phyloP scores from a whole-genome alignment of 139 green algal species.

The Tetradesmus obliquus region DNA sequence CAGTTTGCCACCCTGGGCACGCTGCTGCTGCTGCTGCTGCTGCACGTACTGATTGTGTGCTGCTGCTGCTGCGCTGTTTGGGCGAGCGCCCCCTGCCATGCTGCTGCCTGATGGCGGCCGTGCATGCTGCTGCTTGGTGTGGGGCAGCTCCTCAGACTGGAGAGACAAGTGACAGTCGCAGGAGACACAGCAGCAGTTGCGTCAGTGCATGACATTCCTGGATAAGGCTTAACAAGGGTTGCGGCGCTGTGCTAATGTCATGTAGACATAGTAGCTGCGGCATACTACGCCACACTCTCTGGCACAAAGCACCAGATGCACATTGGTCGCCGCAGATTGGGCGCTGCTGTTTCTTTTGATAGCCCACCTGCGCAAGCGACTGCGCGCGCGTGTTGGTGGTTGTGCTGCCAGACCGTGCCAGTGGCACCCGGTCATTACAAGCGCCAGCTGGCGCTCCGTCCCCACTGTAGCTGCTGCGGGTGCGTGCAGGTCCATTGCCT shows the following conservation, averaged over 20 bases:
- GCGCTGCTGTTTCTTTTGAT: neutral
- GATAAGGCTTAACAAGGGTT: too few relatives aligned
- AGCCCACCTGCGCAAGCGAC: neutral
- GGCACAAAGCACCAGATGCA: neutral
- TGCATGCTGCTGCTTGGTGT: neutral
- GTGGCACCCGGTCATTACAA: neutral
- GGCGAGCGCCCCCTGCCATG: neutral
- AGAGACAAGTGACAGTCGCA: neutral
- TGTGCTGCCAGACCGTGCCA: conserved; percentile 17
- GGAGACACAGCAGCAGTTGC: neutral
- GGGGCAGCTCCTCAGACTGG: conserved; percentile 22
- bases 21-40: neutral
- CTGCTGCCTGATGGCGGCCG: conserved; percentile 20
- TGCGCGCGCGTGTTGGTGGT: conserved; percentile 6
- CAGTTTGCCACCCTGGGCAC: neutral
- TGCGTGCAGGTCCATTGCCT: conserved; percentile 1
- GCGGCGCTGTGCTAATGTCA: too few relatives aligned
- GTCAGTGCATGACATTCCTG: too few relatives aligned
- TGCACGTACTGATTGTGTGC: neutral
- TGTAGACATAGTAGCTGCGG: too few relatives aligned
- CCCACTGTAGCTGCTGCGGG: conserved; percentile 39
- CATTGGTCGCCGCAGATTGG: neutral
- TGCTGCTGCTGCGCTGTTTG: conserved; percentile 3
- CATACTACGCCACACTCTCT: neutral
- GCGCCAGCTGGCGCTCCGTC: neutral